Evolutionary conservation across 306 rosid species (phyloP).

Genomic region (Quercus suber): DNA sequence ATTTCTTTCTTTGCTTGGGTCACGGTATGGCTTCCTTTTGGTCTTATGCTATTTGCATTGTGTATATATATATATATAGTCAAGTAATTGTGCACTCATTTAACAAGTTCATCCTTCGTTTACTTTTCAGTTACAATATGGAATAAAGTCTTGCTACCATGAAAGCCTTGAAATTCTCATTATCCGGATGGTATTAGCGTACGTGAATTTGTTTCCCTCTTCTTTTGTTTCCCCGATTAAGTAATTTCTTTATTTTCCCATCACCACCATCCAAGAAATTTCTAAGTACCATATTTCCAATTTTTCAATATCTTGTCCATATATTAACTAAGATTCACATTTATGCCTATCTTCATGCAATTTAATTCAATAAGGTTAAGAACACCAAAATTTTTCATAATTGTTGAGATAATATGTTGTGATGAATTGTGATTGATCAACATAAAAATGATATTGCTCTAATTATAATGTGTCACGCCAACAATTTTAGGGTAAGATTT

Average conservation of each 20-base stretch:
- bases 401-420: no score
- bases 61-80: neutral
- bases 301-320: no score
- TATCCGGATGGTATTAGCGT: constrained; percentile 47
- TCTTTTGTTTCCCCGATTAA: neutral
- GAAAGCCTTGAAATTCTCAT: constrained; percentile 28
- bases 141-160: constrained; percentile 58
- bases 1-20: constrained; percentile 60
- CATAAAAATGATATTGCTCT: no score
- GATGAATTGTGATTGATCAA: no score
- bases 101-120: neutral
- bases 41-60: neutral
- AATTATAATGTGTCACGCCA: neutral
- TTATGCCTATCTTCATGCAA: no score
- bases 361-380: no score
- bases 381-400: no score
- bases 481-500: no score
- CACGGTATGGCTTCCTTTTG: constrained; percentile 28
- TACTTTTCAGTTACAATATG: constrained; percentile 41
- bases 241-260: neutral
- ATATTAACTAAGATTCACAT: no score
- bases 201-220: constrained; percentile 16
- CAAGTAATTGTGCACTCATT: neutral
- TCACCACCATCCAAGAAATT: no score
- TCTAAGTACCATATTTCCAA: no score